These are phyloP conservation scores for Kodamaea kaohsiungensis DNA, from an alignment of 805 yeast species.

Conservation along the genomic window DNA sequence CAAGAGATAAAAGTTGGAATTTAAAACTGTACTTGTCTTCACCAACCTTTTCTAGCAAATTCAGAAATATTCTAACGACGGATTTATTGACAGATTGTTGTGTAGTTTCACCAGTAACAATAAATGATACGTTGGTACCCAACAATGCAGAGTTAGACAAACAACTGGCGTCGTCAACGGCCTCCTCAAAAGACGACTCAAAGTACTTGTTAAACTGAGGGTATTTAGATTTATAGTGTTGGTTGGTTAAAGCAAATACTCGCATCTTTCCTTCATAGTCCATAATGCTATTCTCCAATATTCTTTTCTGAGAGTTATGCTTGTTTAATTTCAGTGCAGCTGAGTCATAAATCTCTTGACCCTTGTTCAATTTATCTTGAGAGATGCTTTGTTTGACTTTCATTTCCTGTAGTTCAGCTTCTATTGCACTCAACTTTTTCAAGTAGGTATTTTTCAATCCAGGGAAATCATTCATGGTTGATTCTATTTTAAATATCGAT, in stretches of 20 bases:
- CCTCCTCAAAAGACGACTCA: conserved; percentile 2
- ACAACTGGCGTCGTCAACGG: conserved; percentile 23
- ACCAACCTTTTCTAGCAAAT: conserved; percentile 7
- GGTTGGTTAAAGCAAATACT: conserved; percentile 19
- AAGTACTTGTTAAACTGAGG: conserved; percentile 22
- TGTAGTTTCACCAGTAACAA: conserved; percentile 18
- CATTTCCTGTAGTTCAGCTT: conserved; percentile 17
- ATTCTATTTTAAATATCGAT: conserved; percentile 15
- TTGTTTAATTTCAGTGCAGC: background rate
- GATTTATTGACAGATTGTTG: conserved; percentile 8
- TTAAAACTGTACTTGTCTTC: conserved; percentile 1
- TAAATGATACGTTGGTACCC: conserved; percentile 20
- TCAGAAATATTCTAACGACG: conserved; percentile 11
- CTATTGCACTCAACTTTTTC: conserved; percentile 20
- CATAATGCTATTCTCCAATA: conserved; percentile 52
- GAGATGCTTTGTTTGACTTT: conserved; percentile 20
- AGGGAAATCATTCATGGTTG: conserved; percentile 19
- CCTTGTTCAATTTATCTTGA: conserved; percentile 11
- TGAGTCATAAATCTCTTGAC: background rate
- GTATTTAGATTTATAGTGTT: background rate
- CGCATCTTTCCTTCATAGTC: conserved; percentile 27
- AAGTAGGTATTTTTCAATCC: conserved; percentile 18
- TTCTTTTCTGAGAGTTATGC: conserved; percentile 26
- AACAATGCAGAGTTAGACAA: conserved; percentile 20
- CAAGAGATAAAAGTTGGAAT: conserved; percentile 4